Conservation (phyloP, 768 basidiomycete genomes). For the Guyanaporus albipodus region DNA sequence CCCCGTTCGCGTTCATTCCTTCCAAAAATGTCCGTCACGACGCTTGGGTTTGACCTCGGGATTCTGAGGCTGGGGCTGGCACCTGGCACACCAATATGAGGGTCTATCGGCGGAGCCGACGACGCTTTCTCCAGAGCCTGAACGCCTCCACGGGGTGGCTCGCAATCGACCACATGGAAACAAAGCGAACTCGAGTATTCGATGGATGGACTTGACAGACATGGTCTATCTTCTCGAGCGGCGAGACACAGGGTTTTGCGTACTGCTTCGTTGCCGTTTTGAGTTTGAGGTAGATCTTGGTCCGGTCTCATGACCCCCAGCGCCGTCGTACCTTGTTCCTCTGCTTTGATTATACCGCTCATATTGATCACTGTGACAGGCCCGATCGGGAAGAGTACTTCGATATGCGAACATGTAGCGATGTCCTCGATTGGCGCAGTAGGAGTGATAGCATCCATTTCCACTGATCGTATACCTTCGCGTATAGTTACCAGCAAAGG, state of each 20-base stretch:
- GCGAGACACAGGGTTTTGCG: not conserved
- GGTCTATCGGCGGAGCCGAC: not conserved
- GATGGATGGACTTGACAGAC: not conserved
- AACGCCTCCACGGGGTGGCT: not conserved
- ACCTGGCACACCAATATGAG: not conserved
- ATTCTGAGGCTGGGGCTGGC: not conserved
- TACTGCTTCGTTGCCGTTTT: not conserved
- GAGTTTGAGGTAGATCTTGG: not conserved
- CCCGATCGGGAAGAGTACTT: not conserved
- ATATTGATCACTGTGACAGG: slow-evolving; percentile 6
- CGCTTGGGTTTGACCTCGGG: no score
- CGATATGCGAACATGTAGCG: slow-evolving; percentile 13
- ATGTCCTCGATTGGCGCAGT: slow-evolving; percentile 3
- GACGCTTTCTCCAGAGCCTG: not conserved
- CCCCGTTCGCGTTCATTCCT: not conserved
- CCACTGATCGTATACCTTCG: not conserved
- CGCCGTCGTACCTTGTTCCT: not conserved
- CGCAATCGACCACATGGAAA: not conserved
- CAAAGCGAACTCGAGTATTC: not conserved
- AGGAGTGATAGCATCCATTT: not conserved
- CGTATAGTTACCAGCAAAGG: slow-evolving; percentile 3
- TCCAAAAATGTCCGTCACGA: not conserved
- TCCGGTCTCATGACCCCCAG: not conserved
- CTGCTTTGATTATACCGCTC: not conserved
- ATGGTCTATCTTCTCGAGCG: not conserved